Conservation (phyloP, 371 early-diverging fungal genomes). For the Apophysomyces ossiformis region DNA sequence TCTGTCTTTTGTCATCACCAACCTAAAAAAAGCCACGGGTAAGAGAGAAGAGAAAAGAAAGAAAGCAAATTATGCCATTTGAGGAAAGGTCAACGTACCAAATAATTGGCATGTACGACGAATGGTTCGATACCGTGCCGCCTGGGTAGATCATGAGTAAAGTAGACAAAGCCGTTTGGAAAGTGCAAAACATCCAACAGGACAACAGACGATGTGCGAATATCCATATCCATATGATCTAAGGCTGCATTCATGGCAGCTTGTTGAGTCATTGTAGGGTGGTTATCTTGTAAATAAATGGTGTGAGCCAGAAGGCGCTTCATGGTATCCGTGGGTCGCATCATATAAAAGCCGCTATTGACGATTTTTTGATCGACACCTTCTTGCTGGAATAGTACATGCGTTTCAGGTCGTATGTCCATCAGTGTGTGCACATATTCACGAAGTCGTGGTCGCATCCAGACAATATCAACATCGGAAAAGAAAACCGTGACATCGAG, state of each 20-base stretch:
- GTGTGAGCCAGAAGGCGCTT: constrained; percentile 34
- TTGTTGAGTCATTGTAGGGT: constrained; percentile 30
- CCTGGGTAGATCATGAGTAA: constrained; percentile 25
- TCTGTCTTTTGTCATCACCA: constrained; percentile 53
- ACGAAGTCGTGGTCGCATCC: constrained; percentile 30
- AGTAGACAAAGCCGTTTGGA: constrained; percentile 36
- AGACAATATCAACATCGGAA: constrained; percentile 41
- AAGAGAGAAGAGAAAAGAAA: background rate
- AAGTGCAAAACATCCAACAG: constrained; percentile 32
- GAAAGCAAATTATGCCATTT: background rate
- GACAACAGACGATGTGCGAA: constrained; percentile 28
- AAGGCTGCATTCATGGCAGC: constrained; percentile 36
- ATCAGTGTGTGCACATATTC: constrained; percentile 26
- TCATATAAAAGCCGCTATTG: constrained; percentile 39
- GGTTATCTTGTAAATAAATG: constrained; percentile 29
- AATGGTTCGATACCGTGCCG: constrained; percentile 31
- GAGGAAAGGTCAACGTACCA: constrained; percentile 15
- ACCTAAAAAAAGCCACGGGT: constrained; percentile 18
- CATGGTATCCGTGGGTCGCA: constrained; percentile 29
- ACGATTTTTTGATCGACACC: constrained; percentile 30
- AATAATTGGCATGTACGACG: constrained; percentile 37
- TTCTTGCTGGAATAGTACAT: constrained; percentile 38
- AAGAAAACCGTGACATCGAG: constrained; percentile 36
- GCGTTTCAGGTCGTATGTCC: constrained; percentile 28
- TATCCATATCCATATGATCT: constrained; percentile 26